phyloP scores from a whole-genome alignment of 2,329 filamentous ascomycete species.

The Microsporum canis region DNA sequence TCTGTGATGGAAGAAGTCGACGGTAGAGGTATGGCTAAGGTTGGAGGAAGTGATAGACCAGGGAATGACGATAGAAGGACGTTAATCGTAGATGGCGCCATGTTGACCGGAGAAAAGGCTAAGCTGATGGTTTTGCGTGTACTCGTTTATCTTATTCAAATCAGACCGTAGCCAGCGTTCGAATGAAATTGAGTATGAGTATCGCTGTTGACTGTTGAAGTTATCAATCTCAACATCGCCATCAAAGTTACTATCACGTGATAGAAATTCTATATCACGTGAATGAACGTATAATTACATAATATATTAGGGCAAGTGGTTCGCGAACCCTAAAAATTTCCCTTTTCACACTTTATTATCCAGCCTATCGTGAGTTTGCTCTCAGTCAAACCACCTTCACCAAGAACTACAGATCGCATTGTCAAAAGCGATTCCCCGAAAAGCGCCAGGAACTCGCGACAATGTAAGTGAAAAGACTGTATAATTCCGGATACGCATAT shows the following conservation, averaged over 20 bases:
- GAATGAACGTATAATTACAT: not conserved
- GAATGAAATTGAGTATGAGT: not conserved
- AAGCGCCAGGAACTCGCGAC: constrained; percentile 43
- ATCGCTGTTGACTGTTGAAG: not conserved
- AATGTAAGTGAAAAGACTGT: constrained; percentile 31
- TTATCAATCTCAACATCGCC: not conserved
- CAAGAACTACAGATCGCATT: constrained; percentile 23
- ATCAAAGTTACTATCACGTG: not conserved
- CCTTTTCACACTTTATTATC: constrained; percentile 2
- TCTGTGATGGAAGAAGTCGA: constrained; percentile 54
- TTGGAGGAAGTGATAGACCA: constrained; percentile 71
- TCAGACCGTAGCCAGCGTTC: not conserved
- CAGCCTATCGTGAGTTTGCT: not conserved
- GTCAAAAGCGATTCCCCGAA: constrained; percentile 44
- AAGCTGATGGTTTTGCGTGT: not conserved
- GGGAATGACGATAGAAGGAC: constrained; percentile 75
- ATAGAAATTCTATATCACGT: not conserved
- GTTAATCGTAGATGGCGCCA: constrained; percentile 47
- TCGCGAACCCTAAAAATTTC: constrained; percentile 13
- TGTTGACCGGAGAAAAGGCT: not conserved
- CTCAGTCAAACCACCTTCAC: not conserved
- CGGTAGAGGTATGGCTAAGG: constrained; percentile 63
- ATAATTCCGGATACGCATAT: not conserved
- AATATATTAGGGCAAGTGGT: constrained; percentile 11
- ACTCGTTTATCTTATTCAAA: not conserved